phyloP scores from a whole-genome alignment of 495 filamentous ascomycete genomes.

The Aspergillus taichungensis region DNA sequence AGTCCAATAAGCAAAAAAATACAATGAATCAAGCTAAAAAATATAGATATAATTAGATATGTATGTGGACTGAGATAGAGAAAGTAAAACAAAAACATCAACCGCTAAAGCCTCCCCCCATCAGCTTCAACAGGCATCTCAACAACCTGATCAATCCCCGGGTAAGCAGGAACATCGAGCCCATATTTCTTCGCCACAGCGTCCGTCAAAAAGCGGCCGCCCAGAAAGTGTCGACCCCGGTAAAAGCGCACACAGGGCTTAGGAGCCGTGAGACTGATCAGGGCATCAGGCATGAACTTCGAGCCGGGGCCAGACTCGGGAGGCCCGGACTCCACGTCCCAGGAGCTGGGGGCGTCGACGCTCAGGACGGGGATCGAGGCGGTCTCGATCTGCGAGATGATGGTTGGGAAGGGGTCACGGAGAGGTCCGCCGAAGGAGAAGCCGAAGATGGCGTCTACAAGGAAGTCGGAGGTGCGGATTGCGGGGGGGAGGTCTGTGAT shows the following conservation, averaged over 20 bases:
- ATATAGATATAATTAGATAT: no score
- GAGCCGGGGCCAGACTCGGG: slow-evolving; percentile 69
- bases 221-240: slow-evolving; percentile 78
- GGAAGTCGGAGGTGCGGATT: slow-evolving; percentile 59
- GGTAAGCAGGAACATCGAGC: slow-evolving; percentile 73
- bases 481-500: slow-evolving; percentile 66
- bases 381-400: slow-evolving; percentile 67
- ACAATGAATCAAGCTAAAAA: neutral
- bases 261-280: slow-evolving; percentile 88
- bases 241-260: slow-evolving; percentile 88
- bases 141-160: slow-evolving; percentile 81
- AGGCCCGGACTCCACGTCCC: slow-evolving; percentile 84
- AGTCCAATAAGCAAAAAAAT: no score
- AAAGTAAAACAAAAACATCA: neutral
- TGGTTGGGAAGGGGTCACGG: slow-evolving; percentile 75
- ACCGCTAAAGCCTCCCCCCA: slow-evolving; percentile 41
- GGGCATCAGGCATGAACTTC: slow-evolving; percentile 63
- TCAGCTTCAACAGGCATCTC: slow-evolving; percentile 56
- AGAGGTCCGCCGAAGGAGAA: slow-evolving; percentile 93
- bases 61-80: no score
- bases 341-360: slow-evolving; percentile 87
- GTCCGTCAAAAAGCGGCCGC: slow-evolving; percentile 77
- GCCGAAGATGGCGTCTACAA: slow-evolving; percentile 93
- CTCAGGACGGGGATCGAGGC: slow-evolving; percentile 71
- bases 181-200: slow-evolving; percentile 81